Percentiles rank a stretch among this genome's conserved stretches.
These are phyloP conservation scores for Ophiostoma triangulosporum DNA, from an alignment of 2,329 filamentous ascomycete species.

Conservation along the genomic window DNA sequence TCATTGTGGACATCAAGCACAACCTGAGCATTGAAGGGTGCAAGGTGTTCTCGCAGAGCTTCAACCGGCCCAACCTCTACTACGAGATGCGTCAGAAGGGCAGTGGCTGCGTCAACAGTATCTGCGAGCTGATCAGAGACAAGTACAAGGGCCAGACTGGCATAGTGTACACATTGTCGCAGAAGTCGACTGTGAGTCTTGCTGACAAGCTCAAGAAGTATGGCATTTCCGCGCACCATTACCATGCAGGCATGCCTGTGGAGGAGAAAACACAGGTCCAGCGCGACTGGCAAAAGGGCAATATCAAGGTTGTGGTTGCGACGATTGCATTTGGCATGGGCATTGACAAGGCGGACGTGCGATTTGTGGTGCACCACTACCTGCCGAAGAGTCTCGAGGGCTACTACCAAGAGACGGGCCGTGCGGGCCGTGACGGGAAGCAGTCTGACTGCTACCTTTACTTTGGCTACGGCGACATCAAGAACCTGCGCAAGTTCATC, in stretches of 20 bases:
- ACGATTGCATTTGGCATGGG: conserved; percentile 99
- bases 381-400: conserved; percentile 92
- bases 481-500: conserved; percentile 66
- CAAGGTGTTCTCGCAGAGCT: conserved; percentile 76
- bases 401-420: conserved; percentile 96
- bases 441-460: conserved; percentile 81
- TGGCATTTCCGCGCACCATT: conserved; percentile 64
- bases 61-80: conserved; percentile 88
- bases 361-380: conserved; percentile 88
- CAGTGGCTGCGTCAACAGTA: conserved; percentile 38
- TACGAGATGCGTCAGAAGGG: conserved; percentile 72
- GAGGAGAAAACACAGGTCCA: conserved; percentile 60
- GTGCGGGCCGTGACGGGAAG: conserved; percentile 82
- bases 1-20: conserved; percentile 81
- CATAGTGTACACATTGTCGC: conserved; percentile 85
- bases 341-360: conserved; percentile 95
- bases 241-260: conserved; percentile 67
- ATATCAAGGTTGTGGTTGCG: conserved; percentile 80
- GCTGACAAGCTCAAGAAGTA: conserved; percentile 53
- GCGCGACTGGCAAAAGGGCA: conserved; percentile 66
- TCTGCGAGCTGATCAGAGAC: conserved; percentile 53
- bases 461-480: conserved; percentile 69
- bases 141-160: conserved; percentile 63
- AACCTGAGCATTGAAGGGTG: conserved; percentile 76
- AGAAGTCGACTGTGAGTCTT: conserved; percentile 68